Percentiles rank a stretch among this genome's conserved stretches.
phyloP scores from a whole-genome alignment of 2,329 filamentous ascomycete genomes.

The Aureobasidium sp. region DNA sequence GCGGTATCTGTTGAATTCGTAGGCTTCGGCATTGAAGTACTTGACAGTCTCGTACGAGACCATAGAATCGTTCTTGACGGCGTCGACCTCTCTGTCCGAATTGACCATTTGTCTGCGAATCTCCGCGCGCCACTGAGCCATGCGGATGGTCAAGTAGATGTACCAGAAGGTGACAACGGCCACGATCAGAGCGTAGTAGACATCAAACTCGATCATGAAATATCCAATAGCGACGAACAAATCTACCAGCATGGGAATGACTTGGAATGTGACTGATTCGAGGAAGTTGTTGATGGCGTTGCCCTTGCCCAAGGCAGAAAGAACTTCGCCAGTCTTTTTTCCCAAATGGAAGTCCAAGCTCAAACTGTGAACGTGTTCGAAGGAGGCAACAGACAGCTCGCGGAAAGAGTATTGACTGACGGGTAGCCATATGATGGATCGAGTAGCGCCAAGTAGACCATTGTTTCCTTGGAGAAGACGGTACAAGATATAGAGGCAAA shows the following conservation, averaged over 20 bases:
- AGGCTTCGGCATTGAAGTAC: constrained; percentile 68
- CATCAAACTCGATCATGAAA: constrained; percentile 82
- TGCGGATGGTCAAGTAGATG: constrained; percentile 94
- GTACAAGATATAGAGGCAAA: constrained; percentile 80
- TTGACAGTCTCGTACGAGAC: constrained; percentile 92
- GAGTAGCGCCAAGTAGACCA: constrained; percentile 83
- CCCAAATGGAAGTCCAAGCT: constrained; percentile 97
- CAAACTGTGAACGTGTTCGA: constrained; percentile 96
- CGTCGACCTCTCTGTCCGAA: constrained; percentile 93
- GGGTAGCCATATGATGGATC: constrained; percentile 93
- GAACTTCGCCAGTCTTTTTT: constrained; percentile 95
- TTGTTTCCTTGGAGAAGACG: constrained; percentile 90
- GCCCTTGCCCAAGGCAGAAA: constrained; percentile 96
- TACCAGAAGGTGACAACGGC: constrained; percentile 95
- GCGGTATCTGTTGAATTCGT: constrained; percentile 65
- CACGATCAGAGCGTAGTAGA: constrained; percentile 91
- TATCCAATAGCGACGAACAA: constrained; percentile 86
- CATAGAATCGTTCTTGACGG: constrained; percentile 99
- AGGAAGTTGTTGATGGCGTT: constrained; percentile 97
- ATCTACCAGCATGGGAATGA: constrained; percentile 95
- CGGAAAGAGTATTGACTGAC: constrained; percentile 98
- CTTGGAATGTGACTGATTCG: constrained; percentile 96
- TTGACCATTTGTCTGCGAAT: constrained; percentile 96
- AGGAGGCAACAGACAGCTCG: constrained; percentile 92
- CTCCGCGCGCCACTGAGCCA: constrained; percentile 93